Evolutionary conservation across 805 yeast species (phyloP), one percentile per base, ranked within the genome.

Genomic region (Metschnikowia colocasiae): DNA sequence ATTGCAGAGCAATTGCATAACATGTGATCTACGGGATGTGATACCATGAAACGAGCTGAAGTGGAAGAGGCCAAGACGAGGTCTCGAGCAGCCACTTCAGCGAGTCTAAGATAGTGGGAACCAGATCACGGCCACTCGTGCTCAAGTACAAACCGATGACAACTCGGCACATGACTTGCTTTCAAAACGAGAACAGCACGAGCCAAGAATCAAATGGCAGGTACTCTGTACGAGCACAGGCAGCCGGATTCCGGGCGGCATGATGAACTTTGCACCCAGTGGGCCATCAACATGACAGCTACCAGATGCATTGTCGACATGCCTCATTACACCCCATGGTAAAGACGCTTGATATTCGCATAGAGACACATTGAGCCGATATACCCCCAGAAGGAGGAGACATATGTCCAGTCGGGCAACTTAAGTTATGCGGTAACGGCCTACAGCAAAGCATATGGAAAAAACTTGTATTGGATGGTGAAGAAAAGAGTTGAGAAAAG

Each of bases 331-430:
- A 23, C 45, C 45, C 18, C 37, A 40, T 23, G 44, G 37, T 22
- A 31, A 31, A 23, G 38, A 41, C 37, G 23, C 30, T 58, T 57
- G 40, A 34, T 70, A 60, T 72, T 56, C 73, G 76, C 76, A 72
- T 64, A 71, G 63, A 61, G 76, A 72, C 76, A 72, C 76, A 71
- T 71, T 66, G 74, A 58, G 56, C 69, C 74, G 75, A 63, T 66
- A 73, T 65, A 47, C 65, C 67, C 45, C 36, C 5, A 23, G 27
- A 22, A 43, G 56, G 48, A 52, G 67, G 62, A 59, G 56, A 57
- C 66, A 53, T 49, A 57, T 49, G 52, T 47, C 57, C 19, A 51
- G 67, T 58, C 75, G 73, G 71, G 45, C 76, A 71, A 72, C 76
- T 72, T 71, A 72, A 72, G 75, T 69, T 67, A 62, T 67, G 74